These are phyloP conservation scores for Candolleomyces aberdarensis DNA, from an alignment of 768 basidiomycete genomes.

Conservation along the genomic window DNA sequence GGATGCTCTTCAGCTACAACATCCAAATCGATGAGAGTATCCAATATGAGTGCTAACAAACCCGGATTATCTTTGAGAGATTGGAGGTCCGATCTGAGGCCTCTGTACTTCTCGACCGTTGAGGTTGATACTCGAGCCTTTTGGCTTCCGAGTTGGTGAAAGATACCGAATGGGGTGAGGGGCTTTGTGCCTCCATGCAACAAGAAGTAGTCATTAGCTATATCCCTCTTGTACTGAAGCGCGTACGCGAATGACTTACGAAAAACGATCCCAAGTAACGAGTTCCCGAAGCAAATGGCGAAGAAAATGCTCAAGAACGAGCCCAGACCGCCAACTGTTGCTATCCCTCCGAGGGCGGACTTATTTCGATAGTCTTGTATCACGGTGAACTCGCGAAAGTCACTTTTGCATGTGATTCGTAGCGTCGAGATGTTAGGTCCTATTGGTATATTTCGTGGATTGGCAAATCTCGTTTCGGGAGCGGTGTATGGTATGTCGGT, in stretches of 20 bases:
- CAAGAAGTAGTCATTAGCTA: background rate
- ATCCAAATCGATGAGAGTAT: background rate
- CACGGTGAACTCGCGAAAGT: constrained; percentile 12
- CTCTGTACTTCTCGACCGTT: background rate
- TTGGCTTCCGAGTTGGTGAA: background rate
- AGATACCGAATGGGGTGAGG: background rate
- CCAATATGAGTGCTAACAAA: background rate
- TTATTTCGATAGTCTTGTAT: constrained; percentile 15
- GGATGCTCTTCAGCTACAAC: too few species aligned
- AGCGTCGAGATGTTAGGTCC: constrained; percentile 12
- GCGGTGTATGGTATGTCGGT: constrained; percentile 5
- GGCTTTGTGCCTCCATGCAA: background rate
- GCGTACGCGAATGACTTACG: constrained; percentile 10
- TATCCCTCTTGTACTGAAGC: background rate
- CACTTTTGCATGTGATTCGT: constrained; percentile 8
- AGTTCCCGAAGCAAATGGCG: constrained; percentile 16
- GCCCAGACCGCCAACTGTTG: constrained; percentile 22
- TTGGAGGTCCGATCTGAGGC: background rate
- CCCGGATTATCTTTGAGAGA: background rate
- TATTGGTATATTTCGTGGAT: background rate
- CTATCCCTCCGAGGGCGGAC: constrained; percentile 16
- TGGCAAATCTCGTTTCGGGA: constrained; percentile 6
- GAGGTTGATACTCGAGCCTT: background rate
- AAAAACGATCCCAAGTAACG: constrained; percentile 15
- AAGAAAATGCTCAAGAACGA: constrained; percentile 19